Evolutionary conservation across 2,329 filamentous ascomycete genomes (phyloP).

Genomic region (Pestalotiopsis sp.): DNA sequence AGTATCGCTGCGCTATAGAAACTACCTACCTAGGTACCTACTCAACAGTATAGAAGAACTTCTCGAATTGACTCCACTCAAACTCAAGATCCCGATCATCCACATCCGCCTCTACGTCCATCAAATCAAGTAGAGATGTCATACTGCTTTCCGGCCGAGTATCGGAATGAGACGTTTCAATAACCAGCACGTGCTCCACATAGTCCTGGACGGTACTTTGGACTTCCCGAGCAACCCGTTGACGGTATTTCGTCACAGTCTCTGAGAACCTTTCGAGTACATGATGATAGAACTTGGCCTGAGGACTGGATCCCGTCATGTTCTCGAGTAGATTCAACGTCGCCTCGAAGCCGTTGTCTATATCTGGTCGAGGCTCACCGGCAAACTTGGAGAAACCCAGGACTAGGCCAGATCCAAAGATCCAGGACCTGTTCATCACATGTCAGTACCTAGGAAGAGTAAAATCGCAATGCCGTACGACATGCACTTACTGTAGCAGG

Average conservation of each 20-base stretch:
- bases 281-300: background rate
- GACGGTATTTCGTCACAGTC: background rate
- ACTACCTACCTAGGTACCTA: background rate
- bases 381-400: constrained; percentile 1
- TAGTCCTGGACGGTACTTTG: background rate
- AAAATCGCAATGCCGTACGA: too few species aligned
- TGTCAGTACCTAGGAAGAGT: background rate
- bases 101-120: background rate
- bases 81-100: background rate
- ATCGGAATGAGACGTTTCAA: background rate
- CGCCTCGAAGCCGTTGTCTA: background rate
- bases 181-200: background rate
- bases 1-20: too few species aligned
- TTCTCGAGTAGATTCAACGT: background rate
- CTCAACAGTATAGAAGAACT: background rate
- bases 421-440: background rate
- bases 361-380: background rate
- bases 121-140: background rate
- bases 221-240: background rate
- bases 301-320: background rate
- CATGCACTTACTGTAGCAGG: background rate
- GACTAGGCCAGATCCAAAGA: background rate
- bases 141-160: background rate
- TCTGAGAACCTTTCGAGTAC: background rate
- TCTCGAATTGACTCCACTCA: background rate